Conservation (phyloP, 2,329 filamentous ascomycete genomes). For the Chlorencoelia australis region DNA sequence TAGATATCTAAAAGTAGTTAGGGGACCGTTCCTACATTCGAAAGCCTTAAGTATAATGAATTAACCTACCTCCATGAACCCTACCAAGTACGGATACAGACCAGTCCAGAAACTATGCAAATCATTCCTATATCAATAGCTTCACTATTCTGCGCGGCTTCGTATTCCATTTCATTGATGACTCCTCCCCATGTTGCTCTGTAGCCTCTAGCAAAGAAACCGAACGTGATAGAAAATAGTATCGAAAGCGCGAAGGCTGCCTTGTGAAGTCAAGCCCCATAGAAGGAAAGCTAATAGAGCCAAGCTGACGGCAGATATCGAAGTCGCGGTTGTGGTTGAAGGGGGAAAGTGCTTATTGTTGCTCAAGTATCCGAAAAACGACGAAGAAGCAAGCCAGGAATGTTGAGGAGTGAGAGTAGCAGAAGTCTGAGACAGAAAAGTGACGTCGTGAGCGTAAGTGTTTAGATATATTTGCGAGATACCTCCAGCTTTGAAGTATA, state of each 20-base stretch:
- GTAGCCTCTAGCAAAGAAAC: conserved; percentile 50
- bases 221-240: conserved; percentile 43
- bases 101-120: too few relatives aligned
- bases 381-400: conserved; percentile 37
- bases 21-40: too few relatives aligned
- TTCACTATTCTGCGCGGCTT: conserved; percentile 38
- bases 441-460: conserved; percentile 39
- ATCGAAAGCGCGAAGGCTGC: conserved; percentile 36
- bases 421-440: conserved; percentile 33
- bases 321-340: conserved; percentile 35
- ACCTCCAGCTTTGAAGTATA: conserved; percentile 45
- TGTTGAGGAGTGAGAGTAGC: conserved; percentile 40
- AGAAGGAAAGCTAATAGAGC: conserved; percentile 41
- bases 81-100: too few relatives aligned
- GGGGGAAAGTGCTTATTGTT: conserved; percentile 34
- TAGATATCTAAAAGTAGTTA: too few relatives aligned
- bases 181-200: conserved; percentile 42
- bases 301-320: conserved; percentile 40
- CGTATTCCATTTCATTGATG: conserved; percentile 40
- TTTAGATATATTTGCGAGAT: conserved; percentile 50
- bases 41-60: too few relatives aligned
- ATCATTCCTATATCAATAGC: conserved; percentile 41
- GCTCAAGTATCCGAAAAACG: conserved; percentile 40
- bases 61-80: too few relatives aligned
- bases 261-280: conserved; percentile 41